These are phyloP conservation scores for Mucor piriformis DNA, from an alignment of 371 early-diverging fungal species.

Conservation along the genomic window DNA sequence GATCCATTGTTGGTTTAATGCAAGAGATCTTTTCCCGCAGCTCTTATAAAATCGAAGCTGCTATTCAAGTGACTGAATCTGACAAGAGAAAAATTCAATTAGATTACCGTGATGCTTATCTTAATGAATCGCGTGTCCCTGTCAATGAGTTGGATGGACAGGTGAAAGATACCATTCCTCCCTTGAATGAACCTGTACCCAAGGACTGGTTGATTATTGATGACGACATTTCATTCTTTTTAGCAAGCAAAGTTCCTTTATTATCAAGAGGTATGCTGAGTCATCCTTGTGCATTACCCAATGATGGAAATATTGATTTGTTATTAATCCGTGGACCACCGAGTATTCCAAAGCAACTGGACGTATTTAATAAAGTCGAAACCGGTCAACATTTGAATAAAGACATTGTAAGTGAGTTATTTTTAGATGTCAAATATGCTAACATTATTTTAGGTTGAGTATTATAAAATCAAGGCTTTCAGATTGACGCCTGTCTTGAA, in stretches of 20 bases:
- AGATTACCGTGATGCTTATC: conserved; percentile 13
- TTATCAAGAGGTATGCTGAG: conserved; percentile 54
- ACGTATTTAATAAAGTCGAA: conserved; percentile 53
- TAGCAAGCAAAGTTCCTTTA: conserved; percentile 62
- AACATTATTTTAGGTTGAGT: conserved; percentile 48
- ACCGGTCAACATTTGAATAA: conserved; percentile 55
- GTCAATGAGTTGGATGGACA: conserved; percentile 5
- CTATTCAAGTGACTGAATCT: conserved; percentile 53
- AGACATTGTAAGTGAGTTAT: conserved; percentile 44
- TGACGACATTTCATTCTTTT: conserved; percentile 49
- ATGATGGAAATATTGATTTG: conserved; percentile 62
- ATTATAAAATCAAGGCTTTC: conserved; percentile 65
- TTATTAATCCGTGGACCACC: conserved; percentile 47
- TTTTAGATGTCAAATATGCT: not conserved
- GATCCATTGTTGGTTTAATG: conserved; percentile 53
- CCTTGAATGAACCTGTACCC: conserved; percentile 44
- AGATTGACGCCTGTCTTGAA: conserved; percentile 52
- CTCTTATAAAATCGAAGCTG: conserved; percentile 49
- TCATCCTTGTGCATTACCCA: conserved; percentile 62
- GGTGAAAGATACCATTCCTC: conserved; percentile 33
- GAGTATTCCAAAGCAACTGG: conserved; percentile 34
- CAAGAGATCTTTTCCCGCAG: conserved; percentile 51
- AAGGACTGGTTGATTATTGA: conserved; percentile 56
- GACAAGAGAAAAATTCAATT: conserved; percentile 46
- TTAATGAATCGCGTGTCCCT: not conserved